Base-by-base conservation (phyloP, 495 filamentous ascomycete species). In the Daldinia vernicosa region DNA sequence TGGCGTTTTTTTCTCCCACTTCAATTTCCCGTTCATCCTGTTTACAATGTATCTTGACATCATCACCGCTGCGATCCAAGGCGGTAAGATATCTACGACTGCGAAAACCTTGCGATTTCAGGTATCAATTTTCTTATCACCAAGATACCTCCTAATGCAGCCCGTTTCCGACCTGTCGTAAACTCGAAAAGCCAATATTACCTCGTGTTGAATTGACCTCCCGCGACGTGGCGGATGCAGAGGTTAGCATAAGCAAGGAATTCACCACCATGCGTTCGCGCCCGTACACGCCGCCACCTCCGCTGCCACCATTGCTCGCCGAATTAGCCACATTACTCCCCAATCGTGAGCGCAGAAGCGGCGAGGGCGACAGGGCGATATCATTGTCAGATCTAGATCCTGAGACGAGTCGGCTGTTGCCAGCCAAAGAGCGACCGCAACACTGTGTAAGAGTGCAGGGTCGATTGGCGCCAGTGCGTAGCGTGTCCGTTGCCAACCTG, bases 321-420 rank as follows among this genome's bases (percentile, higher is more conserved):
- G 82, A 84, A 52, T 62, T 85, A 24, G 80, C 84, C 14, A 76
- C 80, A 40, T 80, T 83, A 27, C 81, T 88, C 0, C 79, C 87
- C 28, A 83, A 87, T 59, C 78, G 84, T 50, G 83, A 82, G 67
- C 74, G 26, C 63, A 81, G 35, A 19, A 62, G 56, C 52, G 40
- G 47, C 8, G 63, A 61, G 4, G 50, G 43, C 53, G 71, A 70
- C 43, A 79, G 30, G 30, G 63, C 67, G 40, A 78, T 83, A 19
- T 75, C 85, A 11, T 76, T 86, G 5, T 68, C 78, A 17, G 66
- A 84, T 14, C 65, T 83, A 0, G 82, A 88, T 47, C 72, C 84
- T 8, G 75, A 79, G 22, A 78, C 81, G 1, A 76, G 83, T 80
- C 67, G 69, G 73, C 63, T 78, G 81, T 32, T 81, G 59, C 53